Base-by-base conservation (phyloP, 2,329 filamentous ascomycete genomes). In the Fusarium staphyleae region DNA sequence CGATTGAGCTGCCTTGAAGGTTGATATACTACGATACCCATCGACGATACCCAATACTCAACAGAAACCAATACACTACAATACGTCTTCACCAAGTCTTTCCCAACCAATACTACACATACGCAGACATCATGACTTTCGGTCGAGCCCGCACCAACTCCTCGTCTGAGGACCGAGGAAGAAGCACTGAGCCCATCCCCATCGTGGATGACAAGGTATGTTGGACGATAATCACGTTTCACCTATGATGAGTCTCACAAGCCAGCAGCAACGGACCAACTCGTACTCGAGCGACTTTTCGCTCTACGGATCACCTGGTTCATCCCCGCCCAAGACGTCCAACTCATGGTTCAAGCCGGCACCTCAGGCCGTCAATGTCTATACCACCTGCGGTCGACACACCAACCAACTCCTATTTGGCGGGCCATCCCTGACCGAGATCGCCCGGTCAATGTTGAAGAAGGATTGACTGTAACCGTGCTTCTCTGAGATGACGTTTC, bases 361-460 rank as follows among this genome's bases (percentile, higher is more conserved):
- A n/a, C 75, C 73, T 13, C 58, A 61, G 15, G 75, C 73, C 8
- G 74, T 78, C 60, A 84, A 84, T 55, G 75, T 78, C 34, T 76
- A 82, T 69, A 83, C 80, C 29, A 79, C 81, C 52, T 84, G 81
- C 55, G 81, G 81, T 12, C 75, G 81, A 12, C 81, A 84, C 67
- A 79, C 79, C 32, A 76, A 82, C 60, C 79, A 83, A 62, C 81
- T 77, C 52, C 70, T 84, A 12, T 80, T 84, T 55, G 72, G 78
- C 28, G 81, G 81, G 1, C 77, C 76, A 34, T 80, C 76, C 2
- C 64, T 81, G 16, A 67, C 73, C 7, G 77, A 78, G 36, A 66
- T 80, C 28, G 76, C 76, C 58, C 74, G 75, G 37, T 69, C 74
- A 13, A 63, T 80, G 39, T 74, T 75, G 34, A 74, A 71, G 65